A percentile compares a stretch with the other conserved stretches of the same genome.
These are phyloP conservation scores for Lichenothelia convexa DNA, from an alignment of 495 filamentous ascomycete species.

Conservation along the genomic window DNA sequence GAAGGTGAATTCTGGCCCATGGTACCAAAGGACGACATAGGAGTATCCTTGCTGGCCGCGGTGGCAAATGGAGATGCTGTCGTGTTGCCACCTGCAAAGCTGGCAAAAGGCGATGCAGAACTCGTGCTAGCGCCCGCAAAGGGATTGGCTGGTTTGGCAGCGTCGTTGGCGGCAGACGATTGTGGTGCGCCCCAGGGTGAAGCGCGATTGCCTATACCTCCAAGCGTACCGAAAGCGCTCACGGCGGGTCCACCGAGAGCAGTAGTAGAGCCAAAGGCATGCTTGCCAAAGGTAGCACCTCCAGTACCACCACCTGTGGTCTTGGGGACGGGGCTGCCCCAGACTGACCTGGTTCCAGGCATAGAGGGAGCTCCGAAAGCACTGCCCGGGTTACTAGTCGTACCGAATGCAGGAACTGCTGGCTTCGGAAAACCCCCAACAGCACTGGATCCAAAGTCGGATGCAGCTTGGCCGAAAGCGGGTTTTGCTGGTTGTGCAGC, in stretches of 20 bases:
- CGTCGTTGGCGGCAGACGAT: neutral
- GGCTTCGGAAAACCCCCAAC: constrained; percentile 6
- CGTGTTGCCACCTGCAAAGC: constrained; percentile 2
- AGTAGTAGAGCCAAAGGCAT: constrained; percentile 3
- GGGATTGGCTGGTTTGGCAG: neutral
- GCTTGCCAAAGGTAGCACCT: constrained; percentile 13
- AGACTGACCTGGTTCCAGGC: constrained; percentile 9
- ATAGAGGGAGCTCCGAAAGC: constrained; percentile 13
- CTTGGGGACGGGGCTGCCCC: constrained; percentile 7
- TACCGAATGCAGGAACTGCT: constrained; percentile 9
- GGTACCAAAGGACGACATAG: constrained; percentile 5
- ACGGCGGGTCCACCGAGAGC: neutral
- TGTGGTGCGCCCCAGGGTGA: constrained; percentile 3
- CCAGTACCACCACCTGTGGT: constrained; percentile 2
- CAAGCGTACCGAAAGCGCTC: constrained; percentile 2
- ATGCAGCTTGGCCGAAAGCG: constrained; percentile 2
- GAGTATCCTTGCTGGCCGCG: constrained; percentile 4
- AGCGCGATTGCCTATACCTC: constrained; percentile 1
- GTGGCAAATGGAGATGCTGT: constrained; percentile 9
- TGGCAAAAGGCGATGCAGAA: constrained; percentile 12
- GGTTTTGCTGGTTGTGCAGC: constrained; percentile 11
- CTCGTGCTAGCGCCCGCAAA: neutral
- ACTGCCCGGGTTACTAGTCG: constrained; percentile 6
- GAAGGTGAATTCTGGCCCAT: neutral
- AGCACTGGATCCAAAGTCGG: neutral